phyloP scores from a whole-genome alignment of 768 basidiomycete genomes.

The Megacollybia marginata region DNA sequence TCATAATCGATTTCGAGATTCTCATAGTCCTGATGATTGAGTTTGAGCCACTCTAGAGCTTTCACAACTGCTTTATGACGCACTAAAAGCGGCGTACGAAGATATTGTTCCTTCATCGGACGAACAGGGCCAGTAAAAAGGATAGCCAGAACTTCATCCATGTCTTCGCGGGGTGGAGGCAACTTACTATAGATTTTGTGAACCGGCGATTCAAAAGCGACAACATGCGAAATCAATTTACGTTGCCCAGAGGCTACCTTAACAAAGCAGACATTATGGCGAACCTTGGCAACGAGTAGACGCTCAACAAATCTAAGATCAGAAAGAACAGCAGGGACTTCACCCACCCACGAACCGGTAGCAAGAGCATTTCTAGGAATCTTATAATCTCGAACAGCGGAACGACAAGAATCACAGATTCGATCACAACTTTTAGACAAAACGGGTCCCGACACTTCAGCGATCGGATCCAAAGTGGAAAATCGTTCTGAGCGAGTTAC shows the following conservation, averaged over 20 bases:
- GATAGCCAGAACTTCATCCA: conserved; percentile 7
- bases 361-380: conserved; percentile 10
- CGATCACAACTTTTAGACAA: not conserved
- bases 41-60: conserved; percentile 19
- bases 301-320: conserved; percentile 10
- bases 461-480: not conserved
- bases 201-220: conserved; percentile 1
- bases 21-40: conserved; percentile 18
- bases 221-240: conserved; percentile 17
- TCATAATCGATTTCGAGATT: conserved; percentile 14
- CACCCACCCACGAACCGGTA: conserved; percentile 21
- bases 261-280: conserved; percentile 2
- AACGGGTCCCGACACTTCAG: not conserved
- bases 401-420: not conserved
- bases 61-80: conserved; percentile 10
- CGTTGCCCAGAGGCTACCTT: conserved; percentile 4
- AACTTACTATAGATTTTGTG: conserved; percentile 12
- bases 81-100: conserved; percentile 16
- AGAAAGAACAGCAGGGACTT: conserved; percentile 9
- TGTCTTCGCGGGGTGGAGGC: conserved; percentile 7
- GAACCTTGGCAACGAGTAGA: conserved; percentile 8
- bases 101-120: conserved; percentile 9
- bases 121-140: conserved; percentile 7
- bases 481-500: not conserved
- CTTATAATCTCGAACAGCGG: no score